Evolutionary conservation across 495 filamentous ascomycete genomes (phyloP), one percentile per base, ranked within the genome.

Genomic region (Penicillium cosmopolitanum): DNA sequence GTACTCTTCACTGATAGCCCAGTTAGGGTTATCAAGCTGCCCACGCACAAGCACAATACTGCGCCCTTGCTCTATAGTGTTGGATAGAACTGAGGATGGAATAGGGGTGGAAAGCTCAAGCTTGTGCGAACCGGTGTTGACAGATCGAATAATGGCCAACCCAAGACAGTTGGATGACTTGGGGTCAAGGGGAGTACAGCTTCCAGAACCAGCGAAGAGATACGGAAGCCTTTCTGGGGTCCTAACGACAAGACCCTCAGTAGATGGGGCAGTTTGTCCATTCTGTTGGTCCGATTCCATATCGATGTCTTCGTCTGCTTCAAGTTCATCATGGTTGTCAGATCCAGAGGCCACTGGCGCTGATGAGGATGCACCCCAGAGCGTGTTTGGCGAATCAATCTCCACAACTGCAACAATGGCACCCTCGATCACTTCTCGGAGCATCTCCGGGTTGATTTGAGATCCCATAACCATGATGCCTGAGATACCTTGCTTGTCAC

Each of bases 401-500:
- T 77, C 76, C 1, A 87, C 80, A 2, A 89, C 65, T 2, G 77
- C 84, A 5, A 88, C 85, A 35, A 88, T 60, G 25, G 80, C 73
- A 7, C 85, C 86, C 28, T 88, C 80, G 7, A 89, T 64, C 10
- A 82, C 77, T 31, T 82, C 80, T 12, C 64, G 58, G 15, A 88
- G 67, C 44, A 82, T 73, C 4, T 80, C 75, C 0, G 80, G 75
- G 34, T 68, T 56, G 19, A 81, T 73, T 21, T 72, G 70, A 12
- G 84, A 80, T 57, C 84, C 77, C 65, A 85, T 69, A 3, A 84
- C 70, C 72, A 82, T 75, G 38, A 87, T 62, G 5, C 78, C 85
- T 19, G 74, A 61, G 48, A 88, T 79, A 3, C 78, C 82, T 53
- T 79, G 78, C 18, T 69, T 68, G 0, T 71, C 55, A n/a, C 83